phyloP scores from a whole-genome alignment of 129 eudicot species.

The Dittrichia graveolens region DNA sequence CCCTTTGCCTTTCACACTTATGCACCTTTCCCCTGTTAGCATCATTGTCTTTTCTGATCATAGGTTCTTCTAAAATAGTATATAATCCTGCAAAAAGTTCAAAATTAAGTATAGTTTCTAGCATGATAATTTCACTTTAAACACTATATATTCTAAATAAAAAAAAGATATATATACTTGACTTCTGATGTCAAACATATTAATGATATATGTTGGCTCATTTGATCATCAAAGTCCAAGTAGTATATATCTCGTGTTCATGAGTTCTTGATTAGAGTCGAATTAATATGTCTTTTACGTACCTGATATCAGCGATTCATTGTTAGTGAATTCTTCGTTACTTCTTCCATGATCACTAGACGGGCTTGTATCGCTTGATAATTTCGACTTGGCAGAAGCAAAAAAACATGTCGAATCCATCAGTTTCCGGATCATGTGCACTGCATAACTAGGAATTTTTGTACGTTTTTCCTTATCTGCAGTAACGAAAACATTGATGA shows the following conservation, averaged over 20 bases:
- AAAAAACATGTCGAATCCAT: slow-evolving; percentile 79
- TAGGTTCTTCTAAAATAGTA: slow-evolving; percentile 64
- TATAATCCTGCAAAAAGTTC: slow-evolving; percentile 51
- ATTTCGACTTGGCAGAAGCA: slow-evolving; percentile 44
- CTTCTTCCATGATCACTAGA: slow-evolving; percentile 28
- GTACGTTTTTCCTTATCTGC: slow-evolving; percentile 24
- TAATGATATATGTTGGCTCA: not conserved
- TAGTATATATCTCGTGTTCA: not conserved
- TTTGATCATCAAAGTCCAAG: not conserved
- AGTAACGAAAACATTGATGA: slow-evolving; percentile 47
- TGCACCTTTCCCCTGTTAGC: slow-evolving; percentile 40
- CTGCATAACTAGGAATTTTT: slow-evolving; percentile 61
- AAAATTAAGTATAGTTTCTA: not conserved
- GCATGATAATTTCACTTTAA: slow-evolving; percentile 17
- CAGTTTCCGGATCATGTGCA: slow-evolving; percentile 75
- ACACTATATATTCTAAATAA: not conserved
- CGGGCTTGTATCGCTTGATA: slow-evolving; percentile 15
- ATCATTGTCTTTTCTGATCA: slow-evolving; percentile 31
- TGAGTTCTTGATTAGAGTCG: no score
- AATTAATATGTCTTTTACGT: not conserved
- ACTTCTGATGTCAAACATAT: not conserved
- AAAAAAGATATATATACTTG: not conserved
- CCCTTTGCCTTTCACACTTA: slow-evolving; percentile 40
- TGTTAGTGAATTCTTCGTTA: slow-evolving; percentile 24
- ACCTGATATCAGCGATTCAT: slow-evolving; percentile 44